phyloP scores from a whole-genome alignment of 108 stramenopile species.

The Discostella stelligeroides region DNA sequence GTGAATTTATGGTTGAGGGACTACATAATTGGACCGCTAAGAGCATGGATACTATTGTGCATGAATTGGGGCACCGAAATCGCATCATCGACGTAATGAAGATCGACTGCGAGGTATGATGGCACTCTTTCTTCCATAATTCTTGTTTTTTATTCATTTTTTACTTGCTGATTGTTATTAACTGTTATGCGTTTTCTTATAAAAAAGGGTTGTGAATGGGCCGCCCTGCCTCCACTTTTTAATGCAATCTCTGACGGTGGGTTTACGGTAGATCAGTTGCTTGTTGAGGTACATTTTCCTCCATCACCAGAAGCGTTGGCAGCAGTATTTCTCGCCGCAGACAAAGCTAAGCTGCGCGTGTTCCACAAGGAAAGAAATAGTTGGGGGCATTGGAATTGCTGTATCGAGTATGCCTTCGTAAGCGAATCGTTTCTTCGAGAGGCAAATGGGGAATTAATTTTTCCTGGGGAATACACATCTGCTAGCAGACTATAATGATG shows the following conservation, averaged over 20 bases:
- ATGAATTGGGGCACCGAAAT: constrained; percentile 38
- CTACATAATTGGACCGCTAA: constrained; percentile 2
- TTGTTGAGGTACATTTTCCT: constrained; percentile 21
- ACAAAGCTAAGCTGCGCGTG: constrained; percentile 32
- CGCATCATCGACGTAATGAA: constrained; percentile 45
- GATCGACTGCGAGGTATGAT: constrained; percentile 27
- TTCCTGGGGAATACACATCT: too few relatives aligned
- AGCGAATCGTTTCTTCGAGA: constrained; percentile 31
- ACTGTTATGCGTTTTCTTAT: too few relatives aligned
- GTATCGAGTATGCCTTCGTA: constrained; percentile 32
- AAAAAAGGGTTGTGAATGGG: constrained; percentile 27
- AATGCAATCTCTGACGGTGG: constrained; percentile 25
- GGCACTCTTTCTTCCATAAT: too few relatives aligned
- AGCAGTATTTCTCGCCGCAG: constrained; percentile 28
- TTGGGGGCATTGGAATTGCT: constrained; percentile 32
- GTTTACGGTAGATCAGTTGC: constrained; percentile 29
- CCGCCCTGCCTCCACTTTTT: constrained; percentile 31
- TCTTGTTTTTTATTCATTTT: too few relatives aligned
- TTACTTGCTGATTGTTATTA: too few relatives aligned
- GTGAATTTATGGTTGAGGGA: constrained; percentile 1
- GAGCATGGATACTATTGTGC: constrained; percentile 29
- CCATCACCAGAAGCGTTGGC: neutral
- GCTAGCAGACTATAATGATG: too few relatives aligned
- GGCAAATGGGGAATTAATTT: constrained; percentile 10
- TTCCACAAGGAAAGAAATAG: constrained; percentile 48